phyloP scores from a whole-genome alignment of 2,329 filamentous ascomycete species.

The Aspergillus ruber region DNA sequence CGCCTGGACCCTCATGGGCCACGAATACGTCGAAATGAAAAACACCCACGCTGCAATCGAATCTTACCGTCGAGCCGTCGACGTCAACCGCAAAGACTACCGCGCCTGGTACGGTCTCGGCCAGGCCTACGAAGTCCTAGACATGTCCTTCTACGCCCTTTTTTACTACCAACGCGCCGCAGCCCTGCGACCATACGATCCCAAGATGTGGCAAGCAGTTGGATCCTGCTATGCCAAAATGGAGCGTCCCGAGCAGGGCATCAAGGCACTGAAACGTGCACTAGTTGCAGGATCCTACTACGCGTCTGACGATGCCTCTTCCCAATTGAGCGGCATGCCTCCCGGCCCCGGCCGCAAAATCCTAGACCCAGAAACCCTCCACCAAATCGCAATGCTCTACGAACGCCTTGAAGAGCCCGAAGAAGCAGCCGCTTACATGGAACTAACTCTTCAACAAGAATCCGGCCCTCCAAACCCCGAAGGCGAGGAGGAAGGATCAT shows the following conservation, averaged over 20 bases:
- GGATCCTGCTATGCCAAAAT: slow-evolving; percentile 88
- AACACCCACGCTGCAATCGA: slow-evolving; percentile 98
- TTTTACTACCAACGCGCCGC: slow-evolving; percentile 98
- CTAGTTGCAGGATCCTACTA: slow-evolving; percentile 83
- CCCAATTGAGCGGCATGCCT: slow-evolving; percentile 8
- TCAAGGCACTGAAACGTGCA: slow-evolving; percentile 90
- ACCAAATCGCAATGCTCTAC: slow-evolving; percentile 85
- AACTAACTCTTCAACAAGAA: slow-evolving; percentile 88
- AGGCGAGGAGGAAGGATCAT: slow-evolving; percentile 24
- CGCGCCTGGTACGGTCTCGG: slow-evolving; percentile 96
- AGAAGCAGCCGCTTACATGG: slow-evolving; percentile 90
- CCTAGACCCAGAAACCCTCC: slow-evolving; percentile 82
- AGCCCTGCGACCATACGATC: slow-evolving; percentile 86
- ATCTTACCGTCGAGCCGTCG: slow-evolving; percentile 88
- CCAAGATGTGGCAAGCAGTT: slow-evolving; percentile 98
- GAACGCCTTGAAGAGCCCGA: slow-evolving; percentile 70
- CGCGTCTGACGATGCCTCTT: slow-evolving; percentile 33
- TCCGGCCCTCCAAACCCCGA: slow-evolving; percentile 51
- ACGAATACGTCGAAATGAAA: slow-evolving; percentile 97
- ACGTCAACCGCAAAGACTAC: slow-evolving; percentile 93
- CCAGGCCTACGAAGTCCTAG: slow-evolving; percentile 93
- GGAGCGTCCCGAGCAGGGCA: slow-evolving; percentile 77
- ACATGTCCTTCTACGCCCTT: slow-evolving; percentile 94
- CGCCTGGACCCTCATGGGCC: slow-evolving; percentile 97
- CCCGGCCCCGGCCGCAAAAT: slow-evolving; percentile 40